Evolutionary conservation across 176 grass and related monocot genomes (phyloP), one percentile per base, ranked within the genome.

Genomic region (Oropetium thomaeum): DNA sequence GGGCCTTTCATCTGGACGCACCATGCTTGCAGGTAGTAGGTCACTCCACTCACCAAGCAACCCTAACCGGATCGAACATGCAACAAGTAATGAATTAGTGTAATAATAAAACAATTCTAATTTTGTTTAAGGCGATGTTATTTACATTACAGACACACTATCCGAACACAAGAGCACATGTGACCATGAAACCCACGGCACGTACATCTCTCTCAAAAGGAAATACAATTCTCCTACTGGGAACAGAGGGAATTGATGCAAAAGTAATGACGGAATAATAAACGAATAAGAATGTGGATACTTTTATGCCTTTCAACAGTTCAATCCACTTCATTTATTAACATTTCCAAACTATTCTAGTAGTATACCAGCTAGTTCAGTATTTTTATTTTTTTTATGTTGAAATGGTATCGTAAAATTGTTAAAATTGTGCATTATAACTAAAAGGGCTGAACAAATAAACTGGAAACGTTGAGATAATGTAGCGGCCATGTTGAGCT

Each of bases 1-100:
- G 53, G 53, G 8, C 71, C 71, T 42, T 40, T 74, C 4, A 74
- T 58, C 53, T 41, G 35, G 3, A 58, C 8, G 25, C 71, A 74
- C 71, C 71, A 74, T 42, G 71, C 35, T 74, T 74, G 90, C 23
- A 92, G 80, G 65, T 92, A 92, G 82, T 81, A 89, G 19, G 67
- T n/a, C 45, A 81, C 62, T 31, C 74, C 86, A 3, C 64, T 44
- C 80, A 85, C 81, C 60, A 77, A n/a, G 2, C 86, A 47, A 9
- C 85, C 90, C 86, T 86, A 27, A 27, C 4, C 53, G n/a, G n/a
- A n/a, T n/a, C 22, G 5, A 12, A 3, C 23, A 57, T 25, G 53
- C 22, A 57, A 57, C 53, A 57, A 26, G 53, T 57, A 27, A 26
- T 3, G 8, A 3, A 54, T 54, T 54, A 54, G 1, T n/a, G n/a